Evolutionary conservation across 139 green algal species (phyloP), one percentile per base, ranked within the genome.

Genomic region (Coccomyxa sp.): DNA sequence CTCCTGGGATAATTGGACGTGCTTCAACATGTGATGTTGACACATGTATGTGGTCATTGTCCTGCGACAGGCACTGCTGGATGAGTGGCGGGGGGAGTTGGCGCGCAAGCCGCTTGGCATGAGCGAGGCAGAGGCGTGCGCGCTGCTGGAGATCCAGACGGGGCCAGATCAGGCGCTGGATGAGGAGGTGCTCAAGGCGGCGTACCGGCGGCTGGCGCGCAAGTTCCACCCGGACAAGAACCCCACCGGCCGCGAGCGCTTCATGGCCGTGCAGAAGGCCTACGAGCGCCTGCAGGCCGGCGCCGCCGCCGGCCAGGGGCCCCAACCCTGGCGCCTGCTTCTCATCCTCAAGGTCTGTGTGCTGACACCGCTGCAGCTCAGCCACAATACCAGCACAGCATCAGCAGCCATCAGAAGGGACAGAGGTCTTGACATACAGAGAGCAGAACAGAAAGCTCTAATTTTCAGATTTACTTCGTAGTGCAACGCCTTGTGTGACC

Each of bases 181-280:
- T 45, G 94, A 97, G 86, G 92, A 96, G 58, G 89, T 90, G 17
- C 88, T 98, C 57, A 96, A 98, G 86, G 87, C 83, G 0, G 95
- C 96, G 0, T 98, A 98, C 88, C 32, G 80, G 79, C 82, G 83
- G 63, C 87, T 92, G 57, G 89, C 90, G 18, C 86, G 88, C 30
- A 91, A 91, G 85, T 96, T 94, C 83, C 96, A 99, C 82, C 96
- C 96, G 0, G 96, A 98, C 91, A 97, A 96, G 84, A 99, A 99
- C 90, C 96, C 96, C 0, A 89, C 90, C 28, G 96, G 94, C 0
- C 87, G 92, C 0, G 93, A 95, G 14, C 86, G 88, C 67, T 99
- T 99, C 83, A 51, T 94, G 81, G 86, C 89, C 30, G 88, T 98
- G 57, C 94, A 97, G 82, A 84, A 87, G 9, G 96, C 96, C 14